phyloP scores from a whole-genome alignment of 2,329 filamentous ascomycete species.

The Penicillium sp. region DNA sequence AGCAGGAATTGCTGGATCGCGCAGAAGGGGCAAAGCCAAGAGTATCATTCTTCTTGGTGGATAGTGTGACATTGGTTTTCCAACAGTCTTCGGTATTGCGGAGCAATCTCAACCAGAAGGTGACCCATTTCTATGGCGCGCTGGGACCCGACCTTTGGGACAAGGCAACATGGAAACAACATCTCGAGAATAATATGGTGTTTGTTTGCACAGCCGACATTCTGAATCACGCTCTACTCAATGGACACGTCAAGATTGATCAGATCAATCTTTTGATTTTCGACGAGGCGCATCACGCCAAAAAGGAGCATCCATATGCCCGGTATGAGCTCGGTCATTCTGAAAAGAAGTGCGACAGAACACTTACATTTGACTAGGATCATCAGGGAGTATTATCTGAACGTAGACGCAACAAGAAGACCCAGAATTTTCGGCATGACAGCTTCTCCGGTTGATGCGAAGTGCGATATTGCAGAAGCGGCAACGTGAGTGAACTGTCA shows the following conservation, averaged over 20 bases:
- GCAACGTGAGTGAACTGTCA: conserved; percentile 50
- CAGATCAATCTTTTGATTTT: conserved; percentile 90
- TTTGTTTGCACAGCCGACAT: conserved; percentile 93
- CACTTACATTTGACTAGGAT: conserved; percentile 54
- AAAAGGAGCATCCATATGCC: conserved; percentile 90
- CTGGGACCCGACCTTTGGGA: conserved; percentile 65
- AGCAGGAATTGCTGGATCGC: conserved; percentile 74
- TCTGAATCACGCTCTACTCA: conserved; percentile 73
- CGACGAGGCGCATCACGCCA: conserved; percentile 94
- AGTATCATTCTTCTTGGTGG: conserved; percentile 84
- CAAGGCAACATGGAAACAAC: conserved; percentile 60
- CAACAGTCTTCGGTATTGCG: conserved; percentile 84
- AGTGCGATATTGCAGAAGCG: conserved; percentile 70
- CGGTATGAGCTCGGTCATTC: conserved; percentile 43
- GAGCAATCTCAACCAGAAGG: conserved; percentile 75
- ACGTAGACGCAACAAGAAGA: conserved; percentile 50
- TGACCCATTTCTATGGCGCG: conserved; percentile 73
- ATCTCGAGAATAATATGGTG: conserved; percentile 70
- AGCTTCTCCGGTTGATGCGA: conserved; percentile 87
- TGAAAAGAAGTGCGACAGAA: background rate
- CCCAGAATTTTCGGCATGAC: conserved; percentile 96
- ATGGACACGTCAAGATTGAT: conserved; percentile 76
- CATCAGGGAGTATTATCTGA: conserved; percentile 80
- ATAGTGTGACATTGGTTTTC: conserved; percentile 85
- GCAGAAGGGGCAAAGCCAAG: conserved; percentile 61